Evolutionary conservation across 2,329 filamentous ascomycete genomes (phyloP).

Genomic region (Colletotrichum sp.): DNA sequence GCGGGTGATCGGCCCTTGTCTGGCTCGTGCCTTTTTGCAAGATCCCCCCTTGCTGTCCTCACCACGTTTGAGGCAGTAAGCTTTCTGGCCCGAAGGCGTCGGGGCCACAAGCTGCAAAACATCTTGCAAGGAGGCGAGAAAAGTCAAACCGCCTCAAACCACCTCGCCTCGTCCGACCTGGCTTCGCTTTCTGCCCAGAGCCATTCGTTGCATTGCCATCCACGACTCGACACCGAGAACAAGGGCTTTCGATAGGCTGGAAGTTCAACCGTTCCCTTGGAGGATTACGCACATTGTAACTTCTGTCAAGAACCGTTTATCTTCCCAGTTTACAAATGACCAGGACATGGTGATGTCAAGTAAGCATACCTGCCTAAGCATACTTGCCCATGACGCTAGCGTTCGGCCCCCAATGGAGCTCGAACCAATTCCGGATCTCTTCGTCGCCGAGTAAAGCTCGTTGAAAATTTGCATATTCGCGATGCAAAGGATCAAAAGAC

Average conservation of each 20-base stretch:
- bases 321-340: neutral
- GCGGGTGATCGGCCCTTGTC: conserved; percentile 1
- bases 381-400: neutral
- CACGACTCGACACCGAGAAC: neutral
- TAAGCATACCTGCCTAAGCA: neutral
- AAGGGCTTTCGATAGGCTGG: neutral
- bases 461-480: neutral
- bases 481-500: neutral
- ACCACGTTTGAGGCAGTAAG: conserved; percentile 11
- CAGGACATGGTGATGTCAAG: neutral
- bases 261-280: neutral
- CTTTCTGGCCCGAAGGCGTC: neutral
- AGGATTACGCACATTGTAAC: neutral
- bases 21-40: conserved; percentile 2
- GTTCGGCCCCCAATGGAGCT: neutral
- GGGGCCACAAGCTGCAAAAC: conserved; percentile 1
- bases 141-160: conserved; percentile 13
- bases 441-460: neutral
- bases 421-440: neutral
- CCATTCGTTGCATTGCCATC: neutral
- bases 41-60: neutral
- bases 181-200: neutral
- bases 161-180: neutral
- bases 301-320: neutral
- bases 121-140: neutral